Evolutionary conservation across 1,139 yeast genomes (phyloP).

Genomic region (Meyerozyma athensensis): DNA sequence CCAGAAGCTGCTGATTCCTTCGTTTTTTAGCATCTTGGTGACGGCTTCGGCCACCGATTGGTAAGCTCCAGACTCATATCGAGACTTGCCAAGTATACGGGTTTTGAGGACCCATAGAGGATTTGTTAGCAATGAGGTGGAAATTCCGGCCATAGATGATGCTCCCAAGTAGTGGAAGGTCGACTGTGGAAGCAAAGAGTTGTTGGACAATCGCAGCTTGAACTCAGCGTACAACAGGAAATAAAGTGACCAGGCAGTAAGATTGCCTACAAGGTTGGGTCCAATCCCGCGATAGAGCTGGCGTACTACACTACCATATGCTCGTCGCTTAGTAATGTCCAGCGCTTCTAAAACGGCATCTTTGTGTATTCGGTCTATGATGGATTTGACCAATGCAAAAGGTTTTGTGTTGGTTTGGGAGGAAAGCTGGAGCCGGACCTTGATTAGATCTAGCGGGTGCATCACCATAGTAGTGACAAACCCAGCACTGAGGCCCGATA

Average conservation of each 20-base stretch:
- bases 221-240: slow-evolving; percentile 67
- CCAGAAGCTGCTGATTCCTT: slow-evolving; percentile 74
- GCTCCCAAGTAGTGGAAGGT: slow-evolving; percentile 32
- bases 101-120: slow-evolving; percentile 95
- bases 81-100: slow-evolving; percentile 64
- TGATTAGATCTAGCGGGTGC: slow-evolving; percentile 86
- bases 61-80: slow-evolving; percentile 47
- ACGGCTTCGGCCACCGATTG: slow-evolving; percentile 54
- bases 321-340: slow-evolving; percentile 12
- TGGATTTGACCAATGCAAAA: slow-evolving; percentile 15
- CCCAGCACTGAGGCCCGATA: slow-evolving; percentile 84
- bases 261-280: slow-evolving; percentile 79
- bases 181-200: slow-evolving; percentile 9
- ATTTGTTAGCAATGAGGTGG: slow-evolving; percentile 74
- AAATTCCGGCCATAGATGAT: slow-evolving; percentile 58
- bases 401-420: slow-evolving; percentile 8
- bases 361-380: slow-evolving; percentile 16
- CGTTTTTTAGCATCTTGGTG: slow-evolving; percentile 43
- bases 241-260: slow-evolving; percentile 85
- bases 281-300: slow-evolving; percentile 70
- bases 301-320: neutral
- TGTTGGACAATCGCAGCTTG: slow-evolving; percentile 29
- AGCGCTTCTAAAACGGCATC: slow-evolving; percentile 12
- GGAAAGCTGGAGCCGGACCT: slow-evolving; percentile 66
- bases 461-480: slow-evolving; percentile 70